Evolutionary conservation across 306 rosid genomes (phyloP).

Genomic region (Abrus pulchellus): DNA sequence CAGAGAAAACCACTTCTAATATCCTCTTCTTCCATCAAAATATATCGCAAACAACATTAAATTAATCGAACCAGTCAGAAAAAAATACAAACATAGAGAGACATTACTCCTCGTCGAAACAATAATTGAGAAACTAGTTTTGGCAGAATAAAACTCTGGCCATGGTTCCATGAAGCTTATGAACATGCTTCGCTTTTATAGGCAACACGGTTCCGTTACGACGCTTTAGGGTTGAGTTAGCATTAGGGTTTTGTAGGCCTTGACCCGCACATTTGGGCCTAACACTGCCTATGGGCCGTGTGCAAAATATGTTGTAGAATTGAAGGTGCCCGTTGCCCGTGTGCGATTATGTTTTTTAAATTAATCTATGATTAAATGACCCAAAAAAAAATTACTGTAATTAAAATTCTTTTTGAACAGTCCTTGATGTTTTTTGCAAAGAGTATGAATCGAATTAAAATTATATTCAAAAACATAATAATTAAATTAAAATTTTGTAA

Average conservation of each 20-base stretch:
- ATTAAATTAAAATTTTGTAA: too few relatives aligned
- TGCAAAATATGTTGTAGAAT: not conserved
- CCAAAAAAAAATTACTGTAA: too few relatives aligned
- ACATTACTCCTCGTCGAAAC: not conserved
- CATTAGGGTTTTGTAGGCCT: not conserved
- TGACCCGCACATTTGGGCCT: constrained; percentile 7
- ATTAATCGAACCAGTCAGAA: not conserved
- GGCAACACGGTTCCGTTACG: constrained; percentile 15
- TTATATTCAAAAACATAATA: too few relatives aligned
- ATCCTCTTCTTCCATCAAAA: not conserved
- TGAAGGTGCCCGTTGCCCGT: not conserved
- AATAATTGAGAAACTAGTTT: not conserved
- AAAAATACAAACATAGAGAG: not conserved
- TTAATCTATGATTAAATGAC: too few relatives aligned
- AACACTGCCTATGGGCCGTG: not conserved
- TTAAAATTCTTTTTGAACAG: too few relatives aligned
- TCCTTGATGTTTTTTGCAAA: too few relatives aligned
- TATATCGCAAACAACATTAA: not conserved
- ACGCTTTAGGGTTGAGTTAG: constrained; percentile 21
- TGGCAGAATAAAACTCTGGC: not conserved
- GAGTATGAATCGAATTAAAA: too few relatives aligned
- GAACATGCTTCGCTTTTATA: constrained; percentile 29
- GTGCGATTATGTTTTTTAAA: too few relatives aligned
- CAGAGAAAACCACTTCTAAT: constrained; percentile 57
- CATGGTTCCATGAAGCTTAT: rapidly evolving